These are phyloP conservation scores for Laguncularia racemosa DNA, from an alignment of 345 rosid species.

Conservation along the genomic window DNA sequence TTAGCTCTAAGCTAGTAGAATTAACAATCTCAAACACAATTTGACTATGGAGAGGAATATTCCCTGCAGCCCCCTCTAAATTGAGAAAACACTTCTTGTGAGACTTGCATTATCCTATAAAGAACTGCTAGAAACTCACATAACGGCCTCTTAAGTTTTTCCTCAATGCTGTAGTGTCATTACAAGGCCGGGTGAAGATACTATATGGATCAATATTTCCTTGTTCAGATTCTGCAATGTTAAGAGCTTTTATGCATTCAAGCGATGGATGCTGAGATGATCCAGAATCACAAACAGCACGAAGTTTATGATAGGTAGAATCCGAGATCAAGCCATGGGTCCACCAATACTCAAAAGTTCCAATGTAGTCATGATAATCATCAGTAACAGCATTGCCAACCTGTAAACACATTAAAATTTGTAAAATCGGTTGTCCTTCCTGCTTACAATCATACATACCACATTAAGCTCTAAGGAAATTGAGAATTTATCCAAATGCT, in stretches of 20 bases:
- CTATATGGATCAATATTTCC: conserved; percentile 83
- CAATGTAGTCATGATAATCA: conserved; percentile 75
- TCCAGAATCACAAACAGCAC: conserved; percentile 42
- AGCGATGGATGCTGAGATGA: conserved; percentile 64
- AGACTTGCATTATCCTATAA: too few species aligned
- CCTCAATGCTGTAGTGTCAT: conserved; percentile 36
- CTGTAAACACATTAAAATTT: conserved; percentile 22
- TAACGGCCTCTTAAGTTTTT: conserved; percentile 60
- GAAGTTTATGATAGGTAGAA: conserved; percentile 54
- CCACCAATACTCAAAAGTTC: conserved; percentile 98
- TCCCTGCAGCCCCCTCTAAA: too few species aligned
- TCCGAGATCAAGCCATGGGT: conserved; percentile 91
- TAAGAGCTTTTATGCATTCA: conserved; percentile 53
- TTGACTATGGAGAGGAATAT: too few species aligned
- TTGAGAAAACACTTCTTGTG: too few species aligned
- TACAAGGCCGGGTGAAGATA: conserved; percentile 81
- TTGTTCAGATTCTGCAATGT: conserved; percentile 51
- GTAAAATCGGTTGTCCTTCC: not conserved
- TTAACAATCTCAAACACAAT: too few species aligned
- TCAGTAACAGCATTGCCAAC: conserved; percentile 96
- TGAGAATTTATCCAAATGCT: conserved; percentile 8
- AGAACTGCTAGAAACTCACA: conserved; percentile 33
- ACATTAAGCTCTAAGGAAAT: too few species aligned
- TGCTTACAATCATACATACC: too few species aligned
- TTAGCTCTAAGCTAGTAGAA: too few species aligned